Percentiles rank a stretch among this genome's conserved stretches.
phyloP scores from a whole-genome alignment of 225 moss, liverwort and hornwort species.

The Marchantia polymorpha region DNA sequence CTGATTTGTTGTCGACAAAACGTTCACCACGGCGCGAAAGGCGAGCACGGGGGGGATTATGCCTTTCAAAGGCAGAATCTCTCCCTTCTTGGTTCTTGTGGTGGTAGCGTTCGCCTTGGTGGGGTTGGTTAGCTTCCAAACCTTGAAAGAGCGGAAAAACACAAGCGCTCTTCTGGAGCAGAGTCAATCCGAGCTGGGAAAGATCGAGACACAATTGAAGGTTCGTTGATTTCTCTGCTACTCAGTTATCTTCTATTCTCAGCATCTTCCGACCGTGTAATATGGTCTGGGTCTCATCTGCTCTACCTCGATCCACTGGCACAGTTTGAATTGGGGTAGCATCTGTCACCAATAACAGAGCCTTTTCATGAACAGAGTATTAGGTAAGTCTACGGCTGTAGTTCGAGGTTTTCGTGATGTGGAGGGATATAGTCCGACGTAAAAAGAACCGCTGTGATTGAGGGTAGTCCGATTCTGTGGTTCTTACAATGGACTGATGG shows the following conservation, averaged over 20 bases:
- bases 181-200: conserved; percentile 47
- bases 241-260: background rate
- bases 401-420: background rate
- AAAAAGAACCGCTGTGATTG: background rate
- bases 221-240: conserved; percentile 21
- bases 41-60: conserved; percentile 31
- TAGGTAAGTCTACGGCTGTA: background rate
- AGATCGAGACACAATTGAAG: conserved; percentile 31
- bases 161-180: conserved; percentile 24
- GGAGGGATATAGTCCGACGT: background rate
- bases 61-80: conserved; percentile 46
- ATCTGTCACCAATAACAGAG: background rate
- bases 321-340: background rate
- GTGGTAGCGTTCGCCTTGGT: conserved; percentile 45
- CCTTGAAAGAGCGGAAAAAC: conserved; percentile 48
- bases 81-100: conserved; percentile 37
- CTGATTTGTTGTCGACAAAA: background rate
- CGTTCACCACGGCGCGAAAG: conserved; percentile 39
- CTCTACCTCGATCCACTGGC: background rate
- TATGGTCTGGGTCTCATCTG: background rate
- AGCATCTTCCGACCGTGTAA: background rate
- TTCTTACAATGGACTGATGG: no score
- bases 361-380: background rate
- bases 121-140: conserved; percentile 50
- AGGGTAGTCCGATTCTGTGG: no score